Base-by-base conservation (phyloP, 192 early-diverging fungal genomes). In the Lobulomyces angularis region DNA sequence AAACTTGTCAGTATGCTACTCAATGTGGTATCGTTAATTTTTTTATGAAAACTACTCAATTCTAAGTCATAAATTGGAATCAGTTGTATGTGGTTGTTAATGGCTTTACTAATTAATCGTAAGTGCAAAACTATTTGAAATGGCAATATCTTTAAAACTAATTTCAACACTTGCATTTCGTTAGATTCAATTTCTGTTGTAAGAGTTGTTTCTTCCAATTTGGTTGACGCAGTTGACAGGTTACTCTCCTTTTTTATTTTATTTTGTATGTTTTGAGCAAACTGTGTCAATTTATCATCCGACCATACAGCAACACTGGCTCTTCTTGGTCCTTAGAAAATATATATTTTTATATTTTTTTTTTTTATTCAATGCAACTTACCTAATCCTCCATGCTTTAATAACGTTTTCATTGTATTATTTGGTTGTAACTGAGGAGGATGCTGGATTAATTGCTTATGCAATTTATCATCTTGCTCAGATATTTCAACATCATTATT, bases 221-320 rank as follows among this genome's bases (percentile, higher is more conserved):
- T n/a, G n/a, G n/a, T n/a, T n/a, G n/a, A n/a, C n/a, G n/a, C n/a
- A n/a, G 30, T 26, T n/a, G 42, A 20, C 22, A 38, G 39, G 25
- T 43, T 23, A 22, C 39, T 25, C 21, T 38, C 26, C 6, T 48
- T 27, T 4, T 40, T 17, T 2, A 46, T 17, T 27, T 58, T 53
- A 19, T 51, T 47, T 5, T 42, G 30, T 0, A 53, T 48, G 3
- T 54, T 50, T 20, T 81, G 69, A 5, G 79, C 80, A 33, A 84
- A 53, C 41, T 77, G 69, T 43, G 79, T 51, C 3, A 87, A 49
- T 8, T 69, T 52, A 30, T 78, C 74, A 41, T 87, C 83, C 0
- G 74, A 59, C 84, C 84, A 87, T 1, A 86, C 82, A 2, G 84
- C 84, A 5, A 87, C 80, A 35, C 79, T 82, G 17, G 64, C 77